Conservation (phyloP, 371 early-diverging fungal genomes). For the Saksenaea oblongispora region DNA sequence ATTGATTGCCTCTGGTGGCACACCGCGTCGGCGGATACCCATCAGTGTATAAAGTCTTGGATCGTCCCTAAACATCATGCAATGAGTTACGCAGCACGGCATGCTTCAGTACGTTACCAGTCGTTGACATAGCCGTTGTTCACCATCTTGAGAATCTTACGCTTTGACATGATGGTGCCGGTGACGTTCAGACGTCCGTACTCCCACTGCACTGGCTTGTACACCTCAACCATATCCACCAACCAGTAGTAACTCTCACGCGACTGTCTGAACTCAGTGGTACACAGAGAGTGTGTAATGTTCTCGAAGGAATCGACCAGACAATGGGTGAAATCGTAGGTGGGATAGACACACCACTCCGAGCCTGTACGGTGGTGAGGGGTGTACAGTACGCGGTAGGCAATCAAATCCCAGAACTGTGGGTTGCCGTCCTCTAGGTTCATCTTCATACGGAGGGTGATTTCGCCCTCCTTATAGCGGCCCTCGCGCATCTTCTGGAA, state of each 20-base stretch:
- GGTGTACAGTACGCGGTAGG: slow-evolving; percentile 94
- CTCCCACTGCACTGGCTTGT: slow-evolving; percentile 99
- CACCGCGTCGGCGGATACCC: slow-evolving; percentile 97
- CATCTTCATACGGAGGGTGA: slow-evolving; percentile 99
- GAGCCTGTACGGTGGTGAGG: slow-evolving; percentile 93
- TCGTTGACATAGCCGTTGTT: slow-evolving; percentile 77
- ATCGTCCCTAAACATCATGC: slow-evolving; percentile 75
- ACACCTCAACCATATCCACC: slow-evolving; percentile 96
- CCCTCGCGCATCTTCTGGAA: slow-evolving; percentile 99
- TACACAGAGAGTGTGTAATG: slow-evolving; percentile 99
- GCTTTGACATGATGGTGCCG: slow-evolving; percentile 97
- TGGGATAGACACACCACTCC: slow-evolving; percentile 98
- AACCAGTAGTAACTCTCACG: slow-evolving; percentile 99
- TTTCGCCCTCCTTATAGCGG: slow-evolving; percentile 91
- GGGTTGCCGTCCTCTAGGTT: slow-evolving; percentile 95
- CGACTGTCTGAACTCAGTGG: slow-evolving; percentile 95
- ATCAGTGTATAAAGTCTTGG: slow-evolving; percentile 98
- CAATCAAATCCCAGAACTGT: slow-evolving; percentile 99
- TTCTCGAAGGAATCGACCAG: slow-evolving; percentile 99
- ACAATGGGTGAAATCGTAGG: slow-evolving; percentile 99
- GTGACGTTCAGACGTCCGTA: slow-evolving; percentile 97
- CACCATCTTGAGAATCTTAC: slow-evolving; percentile 95
- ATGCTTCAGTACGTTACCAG: slow-evolving; percentile 73
- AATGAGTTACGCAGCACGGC: no score
- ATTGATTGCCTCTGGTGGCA: slow-evolving; percentile 99